Percentiles rank a stretch among this genome's conserved stretches.
Conservation (phyloP, 1,284 basidiomycete species). For the Boletus nobilissimus region DNA sequence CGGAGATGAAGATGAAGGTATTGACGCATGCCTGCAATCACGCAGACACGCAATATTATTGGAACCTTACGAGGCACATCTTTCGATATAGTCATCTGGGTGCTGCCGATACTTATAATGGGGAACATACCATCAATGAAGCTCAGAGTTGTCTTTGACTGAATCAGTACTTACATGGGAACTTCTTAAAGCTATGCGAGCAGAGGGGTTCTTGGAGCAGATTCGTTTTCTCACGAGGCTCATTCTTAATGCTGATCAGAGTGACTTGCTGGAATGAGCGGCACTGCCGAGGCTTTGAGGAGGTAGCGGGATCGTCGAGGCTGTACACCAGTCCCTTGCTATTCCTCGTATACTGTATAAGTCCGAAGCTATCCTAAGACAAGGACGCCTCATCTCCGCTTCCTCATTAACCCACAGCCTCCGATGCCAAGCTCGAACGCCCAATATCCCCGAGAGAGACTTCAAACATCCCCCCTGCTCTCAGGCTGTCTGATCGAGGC, state of each 20-base stretch:
- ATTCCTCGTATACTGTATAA: too few relatives aligned
- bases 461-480: too few relatives aligned
- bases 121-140: slow-evolving; percentile 66
- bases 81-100: slow-evolving; percentile 60
- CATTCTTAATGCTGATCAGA: slow-evolving; percentile 50
- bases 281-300: not conserved
- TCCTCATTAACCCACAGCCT: too few relatives aligned
- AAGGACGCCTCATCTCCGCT: too few relatives aligned
- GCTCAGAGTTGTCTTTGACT: slow-evolving; percentile 40
- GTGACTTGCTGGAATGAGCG: slow-evolving; percentile 35
- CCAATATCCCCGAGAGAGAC: slow-evolving; percentile 84
- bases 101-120: slow-evolving; percentile 49
- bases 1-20: slow-evolving; percentile 38
- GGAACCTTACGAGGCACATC: slow-evolving; percentile 58
- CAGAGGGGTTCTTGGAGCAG: slow-evolving; percentile 49
- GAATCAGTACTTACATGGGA: slow-evolving; percentile 9
- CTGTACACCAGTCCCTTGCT: too few relatives aligned
- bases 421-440: too few relatives aligned
- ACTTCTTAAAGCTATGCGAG: slow-evolving; percentile 42
- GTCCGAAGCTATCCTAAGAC: too few relatives aligned
- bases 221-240: slow-evolving; percentile 51
- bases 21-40: slow-evolving; percentile 37
- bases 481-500: not conserved
- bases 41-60: slow-evolving; percentile 58
- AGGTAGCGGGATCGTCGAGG: too few relatives aligned